phyloP scores from a whole-genome alignment of 208 protist genomes.

The Trypanosoma lewisi region DNA sequence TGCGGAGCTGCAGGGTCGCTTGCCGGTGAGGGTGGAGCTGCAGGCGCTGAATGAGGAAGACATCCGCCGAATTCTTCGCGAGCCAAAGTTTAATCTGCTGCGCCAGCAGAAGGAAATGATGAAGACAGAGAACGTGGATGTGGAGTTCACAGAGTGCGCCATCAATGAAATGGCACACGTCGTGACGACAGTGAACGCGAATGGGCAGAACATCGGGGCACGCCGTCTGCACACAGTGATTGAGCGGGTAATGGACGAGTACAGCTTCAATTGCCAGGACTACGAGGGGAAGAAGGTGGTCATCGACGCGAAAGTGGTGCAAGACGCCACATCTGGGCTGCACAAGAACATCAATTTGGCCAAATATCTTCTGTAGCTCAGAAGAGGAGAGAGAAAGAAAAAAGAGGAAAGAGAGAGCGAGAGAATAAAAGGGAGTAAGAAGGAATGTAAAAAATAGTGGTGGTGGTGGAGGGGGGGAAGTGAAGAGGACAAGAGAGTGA shows the following conservation, averaged over 20 bases:
- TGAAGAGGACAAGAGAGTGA: neutral
- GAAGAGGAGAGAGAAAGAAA: neutral
- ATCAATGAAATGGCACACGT: constrained; percentile 91
- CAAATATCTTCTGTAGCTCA: constrained; percentile 84
- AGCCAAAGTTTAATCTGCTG: constrained; percentile 95
- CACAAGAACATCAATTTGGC: constrained; percentile 88
- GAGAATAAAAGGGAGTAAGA: neutral
- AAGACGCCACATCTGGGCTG: constrained; percentile 68
- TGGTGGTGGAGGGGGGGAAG: neutral
- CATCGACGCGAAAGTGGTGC: constrained; percentile 66
- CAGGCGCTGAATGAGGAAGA: constrained; percentile 93
- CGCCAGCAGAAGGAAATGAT: constrained; percentile 91
- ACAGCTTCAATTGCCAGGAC: constrained; percentile 90
- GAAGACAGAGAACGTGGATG: constrained; percentile 93
- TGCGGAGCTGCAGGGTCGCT: constrained; percentile 94
- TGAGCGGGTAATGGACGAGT: constrained; percentile 94
- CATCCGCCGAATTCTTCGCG: constrained; percentile 95
- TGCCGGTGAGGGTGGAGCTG: constrained; percentile 98
- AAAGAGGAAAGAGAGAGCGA: neutral
- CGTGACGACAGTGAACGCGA: constrained; percentile 89
- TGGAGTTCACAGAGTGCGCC: constrained; percentile 93
- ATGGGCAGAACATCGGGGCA: constrained; percentile 97
- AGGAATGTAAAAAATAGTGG: neutral
- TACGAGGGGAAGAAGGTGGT: constrained; percentile 75
- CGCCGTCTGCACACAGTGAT: constrained; percentile 95